A percentile compares a stretch with the other conserved stretches of the same genome.
Evolutionary conservation across 1,284 basidiomycete genomes (phyloP).

Genomic region (Ustilago loliicola): DNA sequence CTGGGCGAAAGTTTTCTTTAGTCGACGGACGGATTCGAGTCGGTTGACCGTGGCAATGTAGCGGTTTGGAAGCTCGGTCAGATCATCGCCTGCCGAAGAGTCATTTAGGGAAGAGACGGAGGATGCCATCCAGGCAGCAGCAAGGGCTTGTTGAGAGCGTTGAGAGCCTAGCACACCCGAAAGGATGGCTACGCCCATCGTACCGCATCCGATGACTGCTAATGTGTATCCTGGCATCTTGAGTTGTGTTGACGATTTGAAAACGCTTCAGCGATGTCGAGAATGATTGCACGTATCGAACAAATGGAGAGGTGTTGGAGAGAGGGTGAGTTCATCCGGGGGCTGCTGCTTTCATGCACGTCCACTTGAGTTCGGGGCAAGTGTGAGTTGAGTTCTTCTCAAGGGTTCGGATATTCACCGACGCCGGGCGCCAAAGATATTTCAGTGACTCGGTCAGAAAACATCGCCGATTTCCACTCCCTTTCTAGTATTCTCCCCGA

Average conservation of each 20-base stretch:
- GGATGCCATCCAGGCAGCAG: constrained; percentile 34
- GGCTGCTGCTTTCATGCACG: constrained; percentile 18
- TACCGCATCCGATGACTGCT: constrained; percentile 79
- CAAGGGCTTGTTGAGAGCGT: constrained; percentile 30
- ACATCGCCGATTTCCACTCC: constrained; percentile 13
- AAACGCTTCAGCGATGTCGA: too few species aligned
- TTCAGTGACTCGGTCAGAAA: constrained; percentile 26
- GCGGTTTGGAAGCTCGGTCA: constrained; percentile 76
- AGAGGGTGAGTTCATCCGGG: neutral
- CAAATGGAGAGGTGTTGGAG: neutral
- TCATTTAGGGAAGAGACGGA: constrained; percentile 39
- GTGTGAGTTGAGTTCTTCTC: constrained; percentile 15
- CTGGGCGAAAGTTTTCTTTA: constrained; percentile 77
- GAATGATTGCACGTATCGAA: too few species aligned
- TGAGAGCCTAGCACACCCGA: constrained; percentile 81
- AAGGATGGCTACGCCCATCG: constrained; percentile 96
- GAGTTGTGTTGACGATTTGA: too few species aligned
- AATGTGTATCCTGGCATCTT: constrained; percentile 60
- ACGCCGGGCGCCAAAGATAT: constrained; percentile 3
- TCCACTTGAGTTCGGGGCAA: neutral
- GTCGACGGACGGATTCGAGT: constrained; percentile 80
- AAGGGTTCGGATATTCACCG: constrained; percentile 21
- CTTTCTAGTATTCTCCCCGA: neutral
- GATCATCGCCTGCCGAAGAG: constrained; percentile 46
- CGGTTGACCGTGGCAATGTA: constrained; percentile 92